phyloP scores from a whole-genome alignment of 2,329 filamentous ascomycete species.

The Akanthomyces uredinophilus region DNA sequence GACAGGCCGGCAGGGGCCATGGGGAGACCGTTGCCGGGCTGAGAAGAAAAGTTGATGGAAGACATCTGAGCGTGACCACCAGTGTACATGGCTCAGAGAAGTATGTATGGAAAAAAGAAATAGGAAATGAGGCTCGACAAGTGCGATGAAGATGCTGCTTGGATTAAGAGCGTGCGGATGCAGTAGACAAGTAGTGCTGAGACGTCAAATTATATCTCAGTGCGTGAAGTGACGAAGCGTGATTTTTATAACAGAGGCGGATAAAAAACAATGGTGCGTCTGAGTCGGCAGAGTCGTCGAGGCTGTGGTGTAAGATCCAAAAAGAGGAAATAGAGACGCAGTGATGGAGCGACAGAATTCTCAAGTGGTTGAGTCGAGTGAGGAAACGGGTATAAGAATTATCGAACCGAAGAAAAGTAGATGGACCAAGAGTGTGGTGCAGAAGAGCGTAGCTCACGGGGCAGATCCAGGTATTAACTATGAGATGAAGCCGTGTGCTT shows the following conservation, averaged over 20 bases:
- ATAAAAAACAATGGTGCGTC: neutral
- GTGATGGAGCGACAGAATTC: neutral
- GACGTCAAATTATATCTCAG: slow-evolving; percentile 13
- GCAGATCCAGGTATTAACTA: neutral
- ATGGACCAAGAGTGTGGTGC: neutral
- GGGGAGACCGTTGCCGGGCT: slow-evolving; percentile 54
- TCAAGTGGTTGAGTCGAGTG: neutral
- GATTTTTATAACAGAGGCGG: neutral
- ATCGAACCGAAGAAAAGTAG: slow-evolving; percentile 31
- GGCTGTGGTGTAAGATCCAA: slow-evolving; percentile 7
- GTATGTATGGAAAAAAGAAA: neutral
- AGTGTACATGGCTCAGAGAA: slow-evolving; percentile 69
- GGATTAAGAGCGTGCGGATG: neutral
- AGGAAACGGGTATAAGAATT: slow-evolving; percentile 16
- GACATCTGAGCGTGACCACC: slow-evolving; percentile 99
- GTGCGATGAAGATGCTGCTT: neutral
- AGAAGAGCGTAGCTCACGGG: neutral
- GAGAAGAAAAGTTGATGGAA: slow-evolving; percentile 68
- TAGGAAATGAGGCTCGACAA: neutral
- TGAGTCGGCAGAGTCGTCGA: neutral
- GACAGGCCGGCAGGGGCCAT: slow-evolving; percentile 77
- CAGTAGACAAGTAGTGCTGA: neutral
- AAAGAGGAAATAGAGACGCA: slow-evolving; percentile 7
- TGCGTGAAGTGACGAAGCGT: neutral
- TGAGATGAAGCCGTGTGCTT: neutral